These are phyloP conservation scores for Dendrothele bispora DNA, from an alignment of 768 basidiomycete genomes.

Conservation along the genomic window DNA sequence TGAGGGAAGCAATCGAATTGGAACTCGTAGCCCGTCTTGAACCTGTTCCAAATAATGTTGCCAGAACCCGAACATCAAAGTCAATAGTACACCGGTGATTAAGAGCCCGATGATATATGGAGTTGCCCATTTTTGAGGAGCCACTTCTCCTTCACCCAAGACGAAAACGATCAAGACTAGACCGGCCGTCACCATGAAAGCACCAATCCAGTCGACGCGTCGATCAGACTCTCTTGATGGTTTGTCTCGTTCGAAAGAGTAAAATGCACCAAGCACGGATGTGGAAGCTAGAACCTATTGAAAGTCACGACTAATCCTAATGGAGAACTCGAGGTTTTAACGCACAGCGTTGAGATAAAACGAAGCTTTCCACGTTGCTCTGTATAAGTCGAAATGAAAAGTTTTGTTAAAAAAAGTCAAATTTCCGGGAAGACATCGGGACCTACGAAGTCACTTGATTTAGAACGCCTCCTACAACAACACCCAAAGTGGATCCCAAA, in stretches of 20 bases:
- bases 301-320: too few species aligned
- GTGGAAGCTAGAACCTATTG: constrained; percentile 36
- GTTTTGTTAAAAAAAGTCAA: too few species aligned
- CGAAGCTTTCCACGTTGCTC: too few species aligned
- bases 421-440: too few species aligned
- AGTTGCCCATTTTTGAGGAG: constrained; percentile 61
- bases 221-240: constrained; percentile 40
- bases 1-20: constrained; percentile 12
- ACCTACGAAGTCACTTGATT: constrained; percentile 51
- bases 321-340: too few species aligned
- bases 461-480: constrained; percentile 68
- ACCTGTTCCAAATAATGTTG: constrained; percentile 57
- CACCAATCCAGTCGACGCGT: constrained; percentile 79
- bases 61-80: constrained; percentile 63
- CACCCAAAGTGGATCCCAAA: constrained; percentile 73
- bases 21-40: too few species aligned
- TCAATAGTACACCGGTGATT: constrained; percentile 56
- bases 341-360: too few species aligned
- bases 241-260: constrained; percentile 64
- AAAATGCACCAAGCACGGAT: constrained; percentile 50
- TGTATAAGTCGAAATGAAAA: too few species aligned
- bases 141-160: constrained; percentile 65
- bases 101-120: constrained; percentile 68
- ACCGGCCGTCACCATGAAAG: constrained; percentile 52
- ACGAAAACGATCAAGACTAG: constrained; percentile 73